Evolutionary conservation across 2,329 filamentous ascomycete genomes (phyloP).

Genomic region (Beauveria australis): DNA sequence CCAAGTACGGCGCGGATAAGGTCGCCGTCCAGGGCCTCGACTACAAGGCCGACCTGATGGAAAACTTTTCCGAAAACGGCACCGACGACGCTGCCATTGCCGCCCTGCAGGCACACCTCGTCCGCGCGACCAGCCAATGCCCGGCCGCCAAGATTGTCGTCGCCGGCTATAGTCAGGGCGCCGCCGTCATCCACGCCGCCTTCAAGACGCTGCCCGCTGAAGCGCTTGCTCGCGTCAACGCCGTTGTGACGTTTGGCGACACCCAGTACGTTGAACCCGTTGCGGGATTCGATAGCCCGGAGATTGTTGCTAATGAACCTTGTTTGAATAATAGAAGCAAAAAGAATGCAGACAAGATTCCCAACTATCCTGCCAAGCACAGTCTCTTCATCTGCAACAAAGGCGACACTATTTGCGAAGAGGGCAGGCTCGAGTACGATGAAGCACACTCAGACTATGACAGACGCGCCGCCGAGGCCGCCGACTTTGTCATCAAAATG

Average conservation of each 20-base stretch:
- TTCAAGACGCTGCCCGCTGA: slow-evolving; percentile 18
- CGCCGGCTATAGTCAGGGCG: slow-evolving; percentile 32
- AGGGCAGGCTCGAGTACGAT: slow-evolving; percentile 24
- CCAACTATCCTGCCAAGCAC: slow-evolving; percentile 25
- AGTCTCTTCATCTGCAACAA: slow-evolving; percentile 33
- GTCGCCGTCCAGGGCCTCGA: slow-evolving; percentile 22
- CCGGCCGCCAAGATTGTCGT: slow-evolving; percentile 27
- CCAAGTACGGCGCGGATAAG: slow-evolving; percentile 15
- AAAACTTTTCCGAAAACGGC: slow-evolving; percentile 25
- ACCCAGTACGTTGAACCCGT: slow-evolving; percentile 13
- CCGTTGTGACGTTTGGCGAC: slow-evolving; percentile 21
- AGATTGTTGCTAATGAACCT: background rate
- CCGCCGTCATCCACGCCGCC: slow-evolving; percentile 21
- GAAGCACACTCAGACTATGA: slow-evolving; percentile 30
- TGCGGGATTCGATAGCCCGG: no score
- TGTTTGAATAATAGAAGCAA: background rate
- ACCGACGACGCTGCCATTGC: slow-evolving; percentile 23
- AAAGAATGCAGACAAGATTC: slow-evolving; percentile 29
- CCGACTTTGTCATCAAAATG: background rate
- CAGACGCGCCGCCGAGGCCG: slow-evolving; percentile 18
- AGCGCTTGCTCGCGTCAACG: slow-evolving; percentile 18
- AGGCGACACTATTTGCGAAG: slow-evolving; percentile 30
- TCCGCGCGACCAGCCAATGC: slow-evolving; percentile 24
- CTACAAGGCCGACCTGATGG: slow-evolving; percentile 25
- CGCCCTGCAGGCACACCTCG: slow-evolving; percentile 23